phyloP scores from a whole-genome alignment of 75 land plant genomes.

The Larix kaempferi region DNA sequence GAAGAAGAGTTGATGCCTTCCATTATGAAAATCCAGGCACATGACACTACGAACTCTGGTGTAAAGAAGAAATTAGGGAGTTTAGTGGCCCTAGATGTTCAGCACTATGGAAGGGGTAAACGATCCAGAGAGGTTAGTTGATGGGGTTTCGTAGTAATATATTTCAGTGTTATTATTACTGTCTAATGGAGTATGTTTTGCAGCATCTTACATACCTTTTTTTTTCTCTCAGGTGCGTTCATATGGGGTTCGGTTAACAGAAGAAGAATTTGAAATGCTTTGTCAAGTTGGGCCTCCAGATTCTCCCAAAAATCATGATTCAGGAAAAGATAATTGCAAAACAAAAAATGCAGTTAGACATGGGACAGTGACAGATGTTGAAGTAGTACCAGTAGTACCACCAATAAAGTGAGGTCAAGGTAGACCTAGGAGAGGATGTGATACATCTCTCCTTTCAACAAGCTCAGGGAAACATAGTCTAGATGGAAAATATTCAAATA shows the following conservation, averaged over 20 bases:
- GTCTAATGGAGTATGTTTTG: neutral
- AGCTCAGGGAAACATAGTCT: neutral
- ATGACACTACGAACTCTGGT: no score
- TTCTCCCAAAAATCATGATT: no score
- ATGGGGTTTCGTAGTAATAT: no score
- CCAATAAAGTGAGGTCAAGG: constrained; percentile 71
- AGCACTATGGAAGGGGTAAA: constrained; percentile 96
- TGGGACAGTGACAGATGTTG: no score
- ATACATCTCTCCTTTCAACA: neutral
- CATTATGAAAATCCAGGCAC: no score
- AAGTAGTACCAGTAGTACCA: constrained; percentile 27
- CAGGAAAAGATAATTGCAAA: constrained; percentile 13
- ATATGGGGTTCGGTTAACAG: constrained; percentile 78
- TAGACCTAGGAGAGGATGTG: constrained; percentile 77
- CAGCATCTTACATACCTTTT: neutral
- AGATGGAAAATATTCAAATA: no score
- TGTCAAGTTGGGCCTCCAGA: no score
- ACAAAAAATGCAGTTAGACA: constrained; percentile 6
- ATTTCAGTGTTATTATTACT: neutral
- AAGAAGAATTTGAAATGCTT: constrained; percentile 20
- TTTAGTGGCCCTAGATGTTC: constrained; percentile 11
- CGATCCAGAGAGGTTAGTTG: constrained; percentile 86
- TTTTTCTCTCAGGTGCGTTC: no score
- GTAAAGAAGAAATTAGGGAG: no score
- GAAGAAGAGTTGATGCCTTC: no score